These are phyloP conservation scores for Pulveroboletus sp. DNA, from an alignment of 1,284 basidiomycete genomes.

Conservation along the genomic window DNA sequence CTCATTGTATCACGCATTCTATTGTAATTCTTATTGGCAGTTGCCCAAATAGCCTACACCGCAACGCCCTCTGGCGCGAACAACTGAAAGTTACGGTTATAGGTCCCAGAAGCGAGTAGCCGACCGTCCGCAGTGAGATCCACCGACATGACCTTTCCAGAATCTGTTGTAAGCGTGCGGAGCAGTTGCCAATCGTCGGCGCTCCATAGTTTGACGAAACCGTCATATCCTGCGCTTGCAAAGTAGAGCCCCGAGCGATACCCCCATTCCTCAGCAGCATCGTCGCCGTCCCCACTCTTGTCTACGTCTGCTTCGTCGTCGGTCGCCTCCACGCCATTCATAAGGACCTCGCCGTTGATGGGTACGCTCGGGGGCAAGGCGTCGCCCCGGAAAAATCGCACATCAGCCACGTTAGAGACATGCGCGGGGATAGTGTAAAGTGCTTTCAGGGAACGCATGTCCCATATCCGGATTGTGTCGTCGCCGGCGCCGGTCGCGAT, in stretches of 20 bases:
- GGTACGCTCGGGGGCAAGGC: constrained; percentile 35
- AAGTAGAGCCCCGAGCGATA: constrained; percentile 90
- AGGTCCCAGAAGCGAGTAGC: constrained; percentile 87
- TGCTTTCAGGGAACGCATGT: constrained; percentile 88
- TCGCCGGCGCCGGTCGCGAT: constrained; percentile 96
- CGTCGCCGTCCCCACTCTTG: constrained; percentile 36
- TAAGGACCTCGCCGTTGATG: constrained; percentile 39
- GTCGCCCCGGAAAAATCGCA: constrained; percentile 85
- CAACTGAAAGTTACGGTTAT: constrained; percentile 91
- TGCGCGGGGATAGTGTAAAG: constrained; percentile 98
- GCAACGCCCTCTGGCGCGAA: constrained; percentile 70
- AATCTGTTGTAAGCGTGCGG: constrained; percentile 86
- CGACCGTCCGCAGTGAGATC: constrained; percentile 85
- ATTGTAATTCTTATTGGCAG: constrained; percentile 27
- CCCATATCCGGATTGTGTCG: constrained; percentile 98
- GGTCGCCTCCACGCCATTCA: constrained; percentile 33
- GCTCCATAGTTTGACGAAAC: constrained; percentile 94
- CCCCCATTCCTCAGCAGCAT: constrained; percentile 56
- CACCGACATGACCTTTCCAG: constrained; percentile 97
- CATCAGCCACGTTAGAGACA: constrained; percentile 90
- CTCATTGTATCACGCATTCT: constrained; percentile 24
- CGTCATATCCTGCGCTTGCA: constrained; percentile 93
- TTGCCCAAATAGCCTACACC: constrained; percentile 26
- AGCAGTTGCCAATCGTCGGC: constrained; percentile 98
- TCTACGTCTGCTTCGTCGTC: constrained; percentile 27